Evolutionary conservation across 176 grass and related monocot species (phyloP).

Genomic region (Rhynchospora tenuis): DNA sequence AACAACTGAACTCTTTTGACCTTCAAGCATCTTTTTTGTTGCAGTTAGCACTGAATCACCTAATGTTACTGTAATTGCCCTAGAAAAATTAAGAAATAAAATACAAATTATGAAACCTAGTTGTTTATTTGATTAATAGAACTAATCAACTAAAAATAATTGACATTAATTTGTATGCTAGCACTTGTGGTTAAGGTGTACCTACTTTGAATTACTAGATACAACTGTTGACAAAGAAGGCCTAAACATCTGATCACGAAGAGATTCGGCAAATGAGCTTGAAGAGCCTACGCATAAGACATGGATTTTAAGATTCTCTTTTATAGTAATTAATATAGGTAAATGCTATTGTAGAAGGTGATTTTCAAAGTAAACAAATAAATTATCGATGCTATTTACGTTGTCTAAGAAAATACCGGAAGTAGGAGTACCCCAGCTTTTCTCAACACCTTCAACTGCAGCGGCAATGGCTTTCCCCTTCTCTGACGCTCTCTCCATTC

Average conservation of each 20-base stretch:
- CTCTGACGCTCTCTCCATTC: conserved; percentile 58
- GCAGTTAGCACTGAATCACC: conserved; percentile 52
- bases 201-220: conserved; percentile 47
- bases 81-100: conserved; percentile 11
- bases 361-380: not conserved
- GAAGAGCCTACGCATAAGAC: conserved; percentile 24
- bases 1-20: conserved; percentile 50
- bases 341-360: no score
- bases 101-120: not conserved
- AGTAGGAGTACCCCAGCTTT: conserved; percentile 39
- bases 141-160: not conserved
- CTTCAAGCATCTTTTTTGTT: conserved; percentile 65
- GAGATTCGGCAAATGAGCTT: conserved; percentile 39
- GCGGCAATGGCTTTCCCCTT: conserved; percentile 50
- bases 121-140: not conserved
- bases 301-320: conserved; percentile 6
- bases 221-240: conserved; percentile 52
- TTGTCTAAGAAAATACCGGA: conserved; percentile 22
- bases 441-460: conserved; percentile 42
- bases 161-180: not conserved
- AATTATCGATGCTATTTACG: not conserved
- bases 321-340: no score
- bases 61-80: conserved; percentile 49
- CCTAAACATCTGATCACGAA: conserved; percentile 61
- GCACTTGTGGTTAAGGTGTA: not conserved